Evolutionary conservation across 331 rosid genomes (phyloP).

Genomic region (Quercus lobata): DNA sequence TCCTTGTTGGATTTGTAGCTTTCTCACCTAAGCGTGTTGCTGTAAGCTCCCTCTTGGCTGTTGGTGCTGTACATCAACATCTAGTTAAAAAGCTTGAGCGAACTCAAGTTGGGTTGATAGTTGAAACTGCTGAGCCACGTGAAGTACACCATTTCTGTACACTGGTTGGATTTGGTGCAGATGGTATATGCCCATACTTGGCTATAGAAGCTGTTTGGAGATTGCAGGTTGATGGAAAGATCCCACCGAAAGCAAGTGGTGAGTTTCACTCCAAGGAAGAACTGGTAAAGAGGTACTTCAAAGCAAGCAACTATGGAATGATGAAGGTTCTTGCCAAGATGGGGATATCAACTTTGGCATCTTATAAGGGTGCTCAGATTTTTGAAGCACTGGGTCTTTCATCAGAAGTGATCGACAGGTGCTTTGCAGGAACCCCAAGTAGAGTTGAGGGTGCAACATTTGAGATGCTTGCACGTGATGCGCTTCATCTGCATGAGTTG

Average conservation of each 20-base stretch:
- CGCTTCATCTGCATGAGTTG: constrained; percentile 70
- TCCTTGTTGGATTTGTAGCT: constrained; percentile 37
- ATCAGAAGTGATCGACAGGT: constrained; percentile 77
- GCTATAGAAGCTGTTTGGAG: constrained; percentile 89
- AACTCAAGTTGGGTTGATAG: constrained; percentile 81
- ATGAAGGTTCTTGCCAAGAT: constrained; percentile 99
- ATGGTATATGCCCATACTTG: constrained; percentile 92
- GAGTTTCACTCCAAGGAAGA: constrained; percentile 66
- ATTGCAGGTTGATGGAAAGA: constrained; percentile 89
- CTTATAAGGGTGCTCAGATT: constrained; percentile 98
- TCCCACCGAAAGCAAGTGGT: constrained; percentile 71
- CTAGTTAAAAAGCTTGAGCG: constrained; percentile 89
- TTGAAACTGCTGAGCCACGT: constrained; percentile 97
- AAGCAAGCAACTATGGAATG: constrained; percentile 94
- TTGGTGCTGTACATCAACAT: constrained; percentile 94
- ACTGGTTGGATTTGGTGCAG: constrained; percentile 92
- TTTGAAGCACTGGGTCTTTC: constrained; percentile 98
- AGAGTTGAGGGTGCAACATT: constrained; percentile 98
- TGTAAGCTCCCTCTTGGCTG: constrained; percentile 92
- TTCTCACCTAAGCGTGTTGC: constrained; percentile 75
- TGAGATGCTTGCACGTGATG: constrained; percentile 79
- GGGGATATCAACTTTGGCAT: constrained; percentile 99
- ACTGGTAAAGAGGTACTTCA: constrained; percentile 72
- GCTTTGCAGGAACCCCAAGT: constrained; percentile 98
- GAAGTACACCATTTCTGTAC: constrained; percentile 99